These are phyloP conservation scores for Pythium oligandrum DNA, from an alignment of 352 stramenopile species.

Conservation along the genomic window DNA sequence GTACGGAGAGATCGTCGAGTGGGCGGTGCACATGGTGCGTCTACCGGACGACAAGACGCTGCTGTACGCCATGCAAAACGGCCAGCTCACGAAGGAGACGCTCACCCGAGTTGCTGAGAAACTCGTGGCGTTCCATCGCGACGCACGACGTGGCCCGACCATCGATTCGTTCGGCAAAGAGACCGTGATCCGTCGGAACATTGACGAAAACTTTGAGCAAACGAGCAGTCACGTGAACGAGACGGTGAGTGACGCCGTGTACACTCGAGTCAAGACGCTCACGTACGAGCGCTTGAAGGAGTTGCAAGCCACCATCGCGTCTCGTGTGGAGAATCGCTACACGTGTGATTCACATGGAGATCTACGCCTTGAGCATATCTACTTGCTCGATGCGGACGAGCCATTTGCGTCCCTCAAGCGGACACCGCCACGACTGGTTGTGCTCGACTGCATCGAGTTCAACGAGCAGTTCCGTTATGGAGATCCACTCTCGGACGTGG, in stretches of 20 bases:
- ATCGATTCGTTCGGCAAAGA: conserved; percentile 62
- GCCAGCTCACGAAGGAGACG: conserved; percentile 25
- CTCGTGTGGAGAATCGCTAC: conserved; percentile 48
- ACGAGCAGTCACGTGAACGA: conserved; percentile 38
- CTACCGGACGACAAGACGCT: conserved; percentile 54
- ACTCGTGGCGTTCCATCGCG: conserved; percentile 50
- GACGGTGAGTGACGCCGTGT: conserved; percentile 42
- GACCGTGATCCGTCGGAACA: conserved; percentile 45
- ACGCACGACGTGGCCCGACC: conserved; percentile 39
- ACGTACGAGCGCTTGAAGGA: conserved; percentile 45
- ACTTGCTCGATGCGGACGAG: conserved; percentile 24
- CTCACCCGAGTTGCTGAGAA: conserved; percentile 36
- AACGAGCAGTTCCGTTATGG: conserved; percentile 76
- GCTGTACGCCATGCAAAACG: conserved; percentile 30
- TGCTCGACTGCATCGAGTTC: conserved; percentile 78
- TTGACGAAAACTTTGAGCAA: conserved; percentile 74
- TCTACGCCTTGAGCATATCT: conserved; percentile 62
- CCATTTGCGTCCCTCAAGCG: background rate
- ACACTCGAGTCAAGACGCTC: conserved; percentile 44
- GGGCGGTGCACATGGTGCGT: conserved; percentile 67
- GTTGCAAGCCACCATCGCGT: conserved; percentile 30
- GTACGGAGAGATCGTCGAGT: conserved; percentile 71
- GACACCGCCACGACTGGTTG: conserved; percentile 25
- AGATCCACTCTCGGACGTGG: conserved; percentile 57
- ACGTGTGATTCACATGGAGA: conserved; percentile 69